phyloP scores from a whole-genome alignment of 495 filamentous ascomycete species.

The Xylaria palmicola region DNA sequence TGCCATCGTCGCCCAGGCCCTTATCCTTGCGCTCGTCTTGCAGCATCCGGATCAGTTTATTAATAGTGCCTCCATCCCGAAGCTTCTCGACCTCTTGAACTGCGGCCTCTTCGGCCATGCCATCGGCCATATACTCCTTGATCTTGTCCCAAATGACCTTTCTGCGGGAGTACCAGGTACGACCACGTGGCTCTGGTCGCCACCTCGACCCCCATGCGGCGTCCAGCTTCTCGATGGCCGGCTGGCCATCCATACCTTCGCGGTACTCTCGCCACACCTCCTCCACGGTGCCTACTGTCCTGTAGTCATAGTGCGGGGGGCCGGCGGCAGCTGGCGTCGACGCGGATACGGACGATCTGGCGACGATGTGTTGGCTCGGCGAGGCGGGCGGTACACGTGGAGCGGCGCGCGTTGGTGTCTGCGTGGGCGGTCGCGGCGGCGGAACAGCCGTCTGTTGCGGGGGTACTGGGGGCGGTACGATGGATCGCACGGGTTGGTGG shows the following conservation, averaged over 20 bases:
- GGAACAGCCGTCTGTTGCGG: conserved; percentile 25
- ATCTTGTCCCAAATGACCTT: conserved; percentile 40
- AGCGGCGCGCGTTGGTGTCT: conserved; percentile 23
- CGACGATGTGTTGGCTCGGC: conserved; percentile 14
- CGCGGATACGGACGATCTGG: conserved; percentile 20
- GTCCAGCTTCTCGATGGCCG: conserved; percentile 33
- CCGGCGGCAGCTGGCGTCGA: conserved; percentile 20
- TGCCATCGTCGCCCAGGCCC: conserved; percentile 24
- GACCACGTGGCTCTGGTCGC: conserved; percentile 34
- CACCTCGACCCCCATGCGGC: conserved; percentile 34
- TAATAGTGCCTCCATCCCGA: conserved; percentile 34
- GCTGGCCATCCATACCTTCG: conserved; percentile 33
- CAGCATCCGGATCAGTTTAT: conserved; percentile 35
- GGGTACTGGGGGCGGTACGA: conserved; percentile 25
- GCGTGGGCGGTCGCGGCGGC: conserved; percentile 25
- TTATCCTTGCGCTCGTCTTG: conserved; percentile 36
- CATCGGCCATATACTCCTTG: conserved; percentile 31
- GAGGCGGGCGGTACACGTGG: conserved; percentile 26
- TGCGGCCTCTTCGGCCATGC: conserved; percentile 31
- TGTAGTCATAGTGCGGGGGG: conserved; percentile 32
- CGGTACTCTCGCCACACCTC: conserved; percentile 38
- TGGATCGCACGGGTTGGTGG: conserved; percentile 20
- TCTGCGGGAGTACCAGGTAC: conserved; percentile 36
- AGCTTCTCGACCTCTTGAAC: conserved; percentile 33
- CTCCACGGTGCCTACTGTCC: conserved; percentile 31